These are phyloP conservation scores for Eurotiales sp. DNA, from an alignment of 2,329 filamentous ascomycete genomes.

Conservation along the genomic window DNA sequence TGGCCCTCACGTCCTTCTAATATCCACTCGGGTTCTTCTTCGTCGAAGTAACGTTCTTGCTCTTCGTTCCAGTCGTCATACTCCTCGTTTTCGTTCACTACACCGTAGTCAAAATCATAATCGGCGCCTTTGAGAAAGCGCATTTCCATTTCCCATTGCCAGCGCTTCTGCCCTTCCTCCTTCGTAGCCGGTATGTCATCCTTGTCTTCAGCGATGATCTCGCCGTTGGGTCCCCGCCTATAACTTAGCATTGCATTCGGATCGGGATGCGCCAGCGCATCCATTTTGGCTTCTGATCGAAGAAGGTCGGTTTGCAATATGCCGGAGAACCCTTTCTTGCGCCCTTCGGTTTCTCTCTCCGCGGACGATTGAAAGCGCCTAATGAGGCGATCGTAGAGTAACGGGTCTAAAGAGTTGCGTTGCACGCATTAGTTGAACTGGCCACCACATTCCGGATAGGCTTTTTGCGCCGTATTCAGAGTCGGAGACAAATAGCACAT, in stretches of 20 bases:
- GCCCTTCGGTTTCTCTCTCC: conserved; percentile 71
- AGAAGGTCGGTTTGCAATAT: conserved; percentile 73
- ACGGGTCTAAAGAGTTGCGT: conserved; percentile 55
- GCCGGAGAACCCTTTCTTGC: conserved; percentile 71
- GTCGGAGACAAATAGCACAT: conserved; percentile 30
- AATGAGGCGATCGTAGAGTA: conserved; percentile 77
- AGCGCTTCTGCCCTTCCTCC: conserved; percentile 64
- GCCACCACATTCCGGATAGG: not conserved
- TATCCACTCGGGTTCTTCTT: conserved; percentile 68
- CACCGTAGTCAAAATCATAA: conserved; percentile 70
- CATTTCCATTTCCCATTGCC: conserved; percentile 67
- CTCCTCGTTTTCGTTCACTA: conserved; percentile 68
- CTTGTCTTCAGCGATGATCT: conserved; percentile 56
- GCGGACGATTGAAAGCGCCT: conserved; percentile 69
- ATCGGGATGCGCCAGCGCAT: conserved; percentile 55
- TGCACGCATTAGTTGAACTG: conserved; percentile 22
- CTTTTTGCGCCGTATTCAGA: conserved; percentile 8
- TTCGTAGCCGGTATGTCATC: conserved; percentile 57
- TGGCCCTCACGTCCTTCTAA: conserved; percentile 38
- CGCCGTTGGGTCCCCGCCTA: conserved; percentile 49
- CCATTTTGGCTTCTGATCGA: conserved; percentile 72
- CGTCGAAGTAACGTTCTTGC: conserved; percentile 76
- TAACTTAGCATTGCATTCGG: conserved; percentile 50
- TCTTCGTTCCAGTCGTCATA: conserved; percentile 64
- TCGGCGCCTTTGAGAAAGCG: conserved; percentile 74